Conservation (phyloP, 768 basidiomycete genomes). For the Macrocybe gigantea region DNA sequence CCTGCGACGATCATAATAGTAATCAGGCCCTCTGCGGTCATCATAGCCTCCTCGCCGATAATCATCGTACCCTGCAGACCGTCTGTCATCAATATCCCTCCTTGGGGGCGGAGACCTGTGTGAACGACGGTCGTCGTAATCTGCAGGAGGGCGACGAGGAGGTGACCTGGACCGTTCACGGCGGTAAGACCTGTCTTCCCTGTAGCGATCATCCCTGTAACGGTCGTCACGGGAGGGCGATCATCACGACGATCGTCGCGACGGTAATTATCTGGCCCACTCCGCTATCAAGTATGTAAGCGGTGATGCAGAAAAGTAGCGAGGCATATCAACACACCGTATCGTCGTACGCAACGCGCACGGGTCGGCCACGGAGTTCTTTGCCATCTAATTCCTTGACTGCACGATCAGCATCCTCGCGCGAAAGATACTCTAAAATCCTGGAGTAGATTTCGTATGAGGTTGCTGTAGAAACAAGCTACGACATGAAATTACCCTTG, state of each 20-base stretch:
- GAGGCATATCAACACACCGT: constrained; percentile 33
- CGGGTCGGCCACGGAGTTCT: constrained; percentile 80
- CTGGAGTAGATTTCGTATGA: constrained; percentile 31
- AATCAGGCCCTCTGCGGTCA: constrained; percentile 79
- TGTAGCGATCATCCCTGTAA: constrained; percentile 54
- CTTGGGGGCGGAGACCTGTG: constrained; percentile 69
- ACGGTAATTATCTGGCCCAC: constrained; percentile 67
- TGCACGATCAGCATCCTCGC: constrained; percentile 92
- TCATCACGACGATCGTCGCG: constrained; percentile 69
- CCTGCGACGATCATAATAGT: constrained; percentile 85
- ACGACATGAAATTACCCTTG: constrained; percentile 62
- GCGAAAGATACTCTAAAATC: constrained; percentile 82
- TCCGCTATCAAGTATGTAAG: constrained; percentile 38
- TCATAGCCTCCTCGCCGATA: constrained; percentile 79
- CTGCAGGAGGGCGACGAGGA: constrained; percentile 50
- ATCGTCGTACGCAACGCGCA: constrained; percentile 65
- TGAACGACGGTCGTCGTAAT: constrained; percentile 71
- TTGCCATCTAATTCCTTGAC: constrained; percentile 80
- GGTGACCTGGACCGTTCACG: constrained; percentile 85
- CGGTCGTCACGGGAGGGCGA: constrained; percentile 49
- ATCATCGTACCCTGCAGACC: constrained; percentile 92
- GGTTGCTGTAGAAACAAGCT: background rate
- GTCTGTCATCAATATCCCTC: constrained; percentile 81
- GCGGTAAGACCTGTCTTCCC: constrained; percentile 51
- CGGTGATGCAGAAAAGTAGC: background rate